Percentiles rank a stretch among this genome's conserved stretches.
These are phyloP conservation scores for Podila epigama DNA, from an alignment of 192 early-diverging fungal genomes.

Conservation along the genomic window DNA sequence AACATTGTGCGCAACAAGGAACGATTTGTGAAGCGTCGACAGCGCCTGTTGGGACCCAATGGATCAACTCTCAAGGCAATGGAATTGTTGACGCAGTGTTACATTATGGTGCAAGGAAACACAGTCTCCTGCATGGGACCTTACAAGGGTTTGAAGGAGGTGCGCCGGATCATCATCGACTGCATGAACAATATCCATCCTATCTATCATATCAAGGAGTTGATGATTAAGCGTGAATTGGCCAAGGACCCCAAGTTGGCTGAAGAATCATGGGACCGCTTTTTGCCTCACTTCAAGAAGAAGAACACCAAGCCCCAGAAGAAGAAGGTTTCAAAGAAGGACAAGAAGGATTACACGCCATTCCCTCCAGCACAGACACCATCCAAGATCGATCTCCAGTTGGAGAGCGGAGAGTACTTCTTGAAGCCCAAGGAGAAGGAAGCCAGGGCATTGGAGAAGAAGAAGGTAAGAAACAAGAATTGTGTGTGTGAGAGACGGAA, in stretches of 20 bases:
- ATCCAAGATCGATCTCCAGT: constrained; percentile 90
- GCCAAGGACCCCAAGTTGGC: constrained; percentile 96
- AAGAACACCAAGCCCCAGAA: constrained; percentile 79
- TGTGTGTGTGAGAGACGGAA: neutral
- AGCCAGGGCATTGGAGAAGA: constrained; percentile 70
- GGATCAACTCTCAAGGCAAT: constrained; percentile 97
- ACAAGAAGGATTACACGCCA: constrained; percentile 87
- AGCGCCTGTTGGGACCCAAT: constrained; percentile 93
- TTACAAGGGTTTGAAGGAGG: constrained; percentile 86
- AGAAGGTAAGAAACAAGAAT: constrained; percentile 57
- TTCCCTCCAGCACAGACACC: constrained; percentile 90
- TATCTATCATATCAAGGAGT: constrained; percentile 98
- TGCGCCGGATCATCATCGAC: constrained; percentile 91
- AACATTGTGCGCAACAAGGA: constrained; percentile 96
- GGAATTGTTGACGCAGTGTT: constrained; percentile 94
- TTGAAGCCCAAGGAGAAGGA: constrained; percentile 75
- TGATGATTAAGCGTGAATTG: constrained; percentile 98
- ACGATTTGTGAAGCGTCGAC: constrained; percentile 95
- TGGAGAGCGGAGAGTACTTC: constrained; percentile 98
- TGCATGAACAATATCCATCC: constrained; percentile 99
- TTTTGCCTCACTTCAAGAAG: constrained; percentile 97
- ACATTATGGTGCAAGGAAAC: constrained; percentile 98
- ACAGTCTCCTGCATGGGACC: constrained; percentile 96
- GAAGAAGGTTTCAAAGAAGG: constrained; percentile 59
- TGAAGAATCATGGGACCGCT: constrained; percentile 96